Base-by-base conservation (phyloP, 768 basidiomycete genomes). In the Wakefieldia striispora region DNA sequence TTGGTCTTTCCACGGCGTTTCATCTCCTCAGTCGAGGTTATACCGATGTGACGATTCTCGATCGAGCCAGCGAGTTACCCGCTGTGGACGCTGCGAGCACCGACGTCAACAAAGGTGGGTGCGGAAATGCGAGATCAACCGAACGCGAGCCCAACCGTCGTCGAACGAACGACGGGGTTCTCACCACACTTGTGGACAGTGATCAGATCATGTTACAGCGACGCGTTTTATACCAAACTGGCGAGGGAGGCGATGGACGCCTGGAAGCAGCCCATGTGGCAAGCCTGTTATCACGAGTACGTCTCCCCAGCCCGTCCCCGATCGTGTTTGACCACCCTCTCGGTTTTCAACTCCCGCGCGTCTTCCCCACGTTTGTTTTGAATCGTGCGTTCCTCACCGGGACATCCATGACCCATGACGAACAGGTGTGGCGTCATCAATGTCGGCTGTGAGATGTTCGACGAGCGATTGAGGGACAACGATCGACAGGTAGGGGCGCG, bases 1-100 rank as follows among this genome's bases (percentile, higher is more conserved):
- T 95, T 64, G 94, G 94, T 6, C 72, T 91, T 43, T 94, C 91
- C 16, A 88, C 94, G 0, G 94, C 92, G 2, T 78, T 83, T 56
- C 83, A 91, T 63, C 81, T 95, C 44, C 73, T 95, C 42, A 65
- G 71, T 47, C 72, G 83, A 51, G 86, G 88, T 16, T 93, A 84
- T 68, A 74, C 67, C 14, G 61, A 84, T 49, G 77, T 95, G 54
- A 89, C 82, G 0, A 69, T 97, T 7, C 73, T 95, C 43, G 94
- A 95, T 63, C 78, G 84, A 54, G 80, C 88, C 7, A 59, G 63
- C 1, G 70, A 70, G 3, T 62, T 95, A 4, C 94, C 94, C 3
- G 91, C 94, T 1, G 78, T 81, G 3, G 93, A 95, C 62, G 90
- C 86, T 9, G 89, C 93, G 1, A 80, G 80, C 50, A 77, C 76